Conservation (phyloP, 1,139 yeast genomes). For the Pichia sp. region DNA sequence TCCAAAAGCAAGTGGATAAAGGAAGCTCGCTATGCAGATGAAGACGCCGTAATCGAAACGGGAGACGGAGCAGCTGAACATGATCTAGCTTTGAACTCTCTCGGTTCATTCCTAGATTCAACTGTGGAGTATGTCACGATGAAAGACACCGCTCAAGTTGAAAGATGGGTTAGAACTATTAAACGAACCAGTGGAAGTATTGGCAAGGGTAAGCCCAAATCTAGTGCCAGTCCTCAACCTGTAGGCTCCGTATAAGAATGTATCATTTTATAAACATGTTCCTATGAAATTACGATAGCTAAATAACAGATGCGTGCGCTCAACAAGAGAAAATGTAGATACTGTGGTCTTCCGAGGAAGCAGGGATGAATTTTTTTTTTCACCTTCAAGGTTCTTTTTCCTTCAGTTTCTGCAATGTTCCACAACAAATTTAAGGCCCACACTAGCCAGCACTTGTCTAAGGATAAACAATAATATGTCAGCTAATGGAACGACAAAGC, state of each 20-base stretch:
- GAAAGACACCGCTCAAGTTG: conserved; percentile 6
- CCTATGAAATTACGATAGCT: not conserved
- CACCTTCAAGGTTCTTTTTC: not conserved
- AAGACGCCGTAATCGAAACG: conserved; percentile 1
- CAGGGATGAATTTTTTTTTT: not conserved
- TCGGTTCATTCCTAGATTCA: conserved; percentile 14
- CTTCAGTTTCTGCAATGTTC: not conserved
- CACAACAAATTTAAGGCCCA: too few relatives aligned
- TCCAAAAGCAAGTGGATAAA: conserved; percentile 21
- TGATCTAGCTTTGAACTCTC: conserved; percentile 9
- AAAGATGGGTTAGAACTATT: conserved; percentile 12
- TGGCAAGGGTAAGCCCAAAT: not conserved
- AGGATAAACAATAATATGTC: not conserved
- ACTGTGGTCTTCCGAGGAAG: not conserved
- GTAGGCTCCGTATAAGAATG: not conserved
- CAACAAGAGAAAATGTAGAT: not conserved
- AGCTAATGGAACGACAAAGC: not conserved
- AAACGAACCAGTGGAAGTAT: not conserved
- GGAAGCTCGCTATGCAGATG: conserved; percentile 15
- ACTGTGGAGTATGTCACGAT: conserved; percentile 10
- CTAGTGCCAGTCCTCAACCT: not conserved
- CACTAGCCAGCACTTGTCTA: too few relatives aligned
- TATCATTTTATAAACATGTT: too few relatives aligned
- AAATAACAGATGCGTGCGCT: not conserved
- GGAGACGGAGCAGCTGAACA: not conserved